Evolutionary conservation across 129 eudicot genomes (phyloP), one percentile per base, ranked within the genome.

Genomic region (Logfia minima): DNA sequence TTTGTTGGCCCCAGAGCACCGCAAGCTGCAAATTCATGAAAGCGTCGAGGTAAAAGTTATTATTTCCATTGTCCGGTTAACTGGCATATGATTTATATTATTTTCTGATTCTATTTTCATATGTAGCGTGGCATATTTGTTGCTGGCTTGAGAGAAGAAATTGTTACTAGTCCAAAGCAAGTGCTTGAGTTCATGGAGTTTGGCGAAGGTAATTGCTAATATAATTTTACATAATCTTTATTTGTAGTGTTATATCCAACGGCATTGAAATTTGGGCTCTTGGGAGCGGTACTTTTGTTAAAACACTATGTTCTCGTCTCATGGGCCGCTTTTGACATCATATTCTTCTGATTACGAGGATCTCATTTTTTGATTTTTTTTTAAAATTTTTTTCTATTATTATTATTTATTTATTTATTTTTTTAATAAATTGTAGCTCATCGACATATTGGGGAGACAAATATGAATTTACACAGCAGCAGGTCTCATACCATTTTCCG

Each of bases 361-460:
- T 76, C 69, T 55, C 51, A 37, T 52, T 39, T 68, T 72, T 31
- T 34, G 35, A 5, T 34, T 34, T 34, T 34, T 34, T 5, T 32
- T 32, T 32, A 4, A 4, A 32, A 32, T 0, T 4, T 34, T 34
- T 34, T 34, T 5, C 37, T 34, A 34, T 34, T 34, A 34, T 34
- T 0, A 34, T 34, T 32, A 32, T 32, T 24, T 24, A 24, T 24
- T 24, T 0, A 0, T 24, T 0, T 24, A 0, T 0, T 24, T 24
- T 24, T 24, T 24, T 24, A 24, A 52, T 56, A 26, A 72, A n/a
- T 81, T 83, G 81, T 88, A 95, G 97, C 97, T 68, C 97, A 89
- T 84, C 97, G 97, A 34, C 99, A 95, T 79, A 87, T 95, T 78
- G 99, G 97, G 52, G 99, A 95, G 84, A 95, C 99, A 74, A 95